Base-by-base conservation (phyloP, 2,329 filamentous ascomycete species). In the Trichoderma lentiforme region DNA sequence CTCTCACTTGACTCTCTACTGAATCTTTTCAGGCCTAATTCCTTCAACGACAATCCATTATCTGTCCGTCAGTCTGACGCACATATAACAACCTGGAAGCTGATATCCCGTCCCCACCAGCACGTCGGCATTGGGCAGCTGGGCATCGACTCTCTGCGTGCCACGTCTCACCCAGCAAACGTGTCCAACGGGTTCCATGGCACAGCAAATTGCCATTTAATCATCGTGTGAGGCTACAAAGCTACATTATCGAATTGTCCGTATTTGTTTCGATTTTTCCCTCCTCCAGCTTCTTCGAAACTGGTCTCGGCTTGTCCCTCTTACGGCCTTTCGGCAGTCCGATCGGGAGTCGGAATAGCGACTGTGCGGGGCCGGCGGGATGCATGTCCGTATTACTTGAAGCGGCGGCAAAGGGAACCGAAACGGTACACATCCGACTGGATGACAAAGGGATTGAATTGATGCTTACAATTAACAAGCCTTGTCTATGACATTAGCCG, bases 71-170 rank as follows among this genome's bases (percentile, higher is more conserved):
- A 30, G 24, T 53, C 28, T 12, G 57, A 53, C 11, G 30, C 57
- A 51, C 12, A 70, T 26, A 70, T 62, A 69, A 18, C 14, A 34
- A 15, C 34, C 34, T 36, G 34, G 6, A 36, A 14, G 7, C 61
- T n/a, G 14, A 43, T 43, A 43, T 43, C 39, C 67, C 39, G 67
- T 53, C 67, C 30, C 67, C 67, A 70, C 67, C 39, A 69, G 15
- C 43, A 11, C 11, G 57, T 43, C 18, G 57, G 67, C 57, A 70
- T 70, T 70, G 67, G 67, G 67, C 67, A 70, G 67, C 67, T 70
- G 67, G 67, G 67, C 67, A 61, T 53, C 67, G 67, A 70, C 57
- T 70, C 67, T 26, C 57, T 28, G 57, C 51, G n/a, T 53, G 67
- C 67, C 67, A 70, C 67, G 67, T 70, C 67, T 62, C 21, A 21